Conservation (phyloP, 257 asterid species). For the Thymus mandschuricus region DNA sequence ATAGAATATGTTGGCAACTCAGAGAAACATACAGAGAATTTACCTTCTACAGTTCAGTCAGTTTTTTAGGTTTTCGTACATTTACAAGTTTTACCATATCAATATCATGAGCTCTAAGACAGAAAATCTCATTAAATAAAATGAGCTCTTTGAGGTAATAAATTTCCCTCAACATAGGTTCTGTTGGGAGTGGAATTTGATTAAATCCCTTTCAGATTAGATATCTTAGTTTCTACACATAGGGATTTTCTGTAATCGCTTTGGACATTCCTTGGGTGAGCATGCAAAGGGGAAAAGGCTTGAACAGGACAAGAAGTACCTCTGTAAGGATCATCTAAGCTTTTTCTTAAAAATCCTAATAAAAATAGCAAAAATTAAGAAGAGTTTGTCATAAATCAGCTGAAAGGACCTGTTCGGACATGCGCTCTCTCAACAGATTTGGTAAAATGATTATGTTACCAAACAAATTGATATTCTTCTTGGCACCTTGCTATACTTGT, state of each 20-base stretch:
- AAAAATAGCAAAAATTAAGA: background rate
- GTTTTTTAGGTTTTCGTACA: background rate
- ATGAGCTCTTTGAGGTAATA: background rate
- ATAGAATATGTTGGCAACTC: slow-evolving; percentile 9
- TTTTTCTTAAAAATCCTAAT: background rate
- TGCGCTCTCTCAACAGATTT: slow-evolving; percentile 4
- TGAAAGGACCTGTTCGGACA: background rate
- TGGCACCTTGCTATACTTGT: background rate
- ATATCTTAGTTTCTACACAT: background rate
- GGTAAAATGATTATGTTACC: background rate
- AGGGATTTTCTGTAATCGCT: background rate
- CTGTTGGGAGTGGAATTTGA: background rate
- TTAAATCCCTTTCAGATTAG: slow-evolving; percentile 1
- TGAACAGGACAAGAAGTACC: background rate
- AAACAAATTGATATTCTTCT: background rate
- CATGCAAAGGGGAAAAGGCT: background rate
- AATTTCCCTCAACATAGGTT: background rate
- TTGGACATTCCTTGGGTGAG: background rate
- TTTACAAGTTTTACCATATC: background rate
- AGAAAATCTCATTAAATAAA: background rate
- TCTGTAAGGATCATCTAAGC: background rate
- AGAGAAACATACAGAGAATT: slow-evolving; percentile 13
- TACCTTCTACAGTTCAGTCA: slow-evolving; percentile 1
- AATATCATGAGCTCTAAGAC: background rate
- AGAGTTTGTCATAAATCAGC: background rate